A percentile compares a stretch with the other conserved stretches of the same genome.
phyloP scores from a whole-genome alignment of 2,329 filamentous ascomycete species.

The Ophioceras dolichostomum region DNA sequence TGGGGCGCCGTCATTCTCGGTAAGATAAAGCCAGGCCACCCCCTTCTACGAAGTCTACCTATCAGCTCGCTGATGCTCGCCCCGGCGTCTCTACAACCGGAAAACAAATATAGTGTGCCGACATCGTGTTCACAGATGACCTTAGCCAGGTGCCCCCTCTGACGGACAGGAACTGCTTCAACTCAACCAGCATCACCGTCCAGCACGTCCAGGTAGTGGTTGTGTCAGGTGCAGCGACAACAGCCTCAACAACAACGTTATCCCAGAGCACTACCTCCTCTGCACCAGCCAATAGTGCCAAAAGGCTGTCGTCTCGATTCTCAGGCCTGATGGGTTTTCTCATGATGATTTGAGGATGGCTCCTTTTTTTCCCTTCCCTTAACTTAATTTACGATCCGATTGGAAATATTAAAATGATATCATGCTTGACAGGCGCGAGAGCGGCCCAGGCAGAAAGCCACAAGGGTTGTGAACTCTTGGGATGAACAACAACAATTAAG shows the following conservation, averaged over 20 bases:
- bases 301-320: not conserved
- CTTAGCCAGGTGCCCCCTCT: constrained; percentile 40
- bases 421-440: no score
- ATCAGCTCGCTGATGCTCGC: no score
- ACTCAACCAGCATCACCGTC: constrained; percentile 29
- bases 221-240: no score
- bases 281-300: not conserved
- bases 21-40: no score
- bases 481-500: no score
- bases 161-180: constrained; percentile 53
- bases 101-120: constrained; percentile 40
- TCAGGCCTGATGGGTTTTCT: not conserved
- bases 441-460: no score
- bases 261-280: not conserved
- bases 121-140: constrained; percentile 56
- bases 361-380: no score
- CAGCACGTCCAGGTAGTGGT: not conserved
- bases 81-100: not conserved
- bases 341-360: no score
- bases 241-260: not conserved
- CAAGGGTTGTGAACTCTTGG: no score
- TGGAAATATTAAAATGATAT: no score
- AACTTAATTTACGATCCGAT: no score
- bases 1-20: constrained; percentile 55
- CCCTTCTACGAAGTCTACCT: no score